Percentiles rank a stretch among this genome's conserved stretches.
Conservation (phyloP, 768 basidiomycete species). For the Hypsizygus marmoreus region DNA sequence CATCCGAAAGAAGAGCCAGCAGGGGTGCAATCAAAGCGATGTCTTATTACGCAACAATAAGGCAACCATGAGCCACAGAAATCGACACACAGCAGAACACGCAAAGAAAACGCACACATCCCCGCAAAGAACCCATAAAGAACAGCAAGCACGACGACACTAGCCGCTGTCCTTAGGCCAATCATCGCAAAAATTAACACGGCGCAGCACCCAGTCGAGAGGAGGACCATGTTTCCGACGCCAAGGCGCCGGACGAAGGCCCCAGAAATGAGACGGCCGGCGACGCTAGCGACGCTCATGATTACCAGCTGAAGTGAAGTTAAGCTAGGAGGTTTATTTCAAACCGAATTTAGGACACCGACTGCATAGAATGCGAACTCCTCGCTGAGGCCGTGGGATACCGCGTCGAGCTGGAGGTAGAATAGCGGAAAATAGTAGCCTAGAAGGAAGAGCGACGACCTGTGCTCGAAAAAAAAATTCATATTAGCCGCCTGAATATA, state of each 20-base stretch:
- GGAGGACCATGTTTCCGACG: slow-evolving; percentile 26
- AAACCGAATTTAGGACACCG: neutral
- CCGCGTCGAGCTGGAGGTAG: slow-evolving; percentile 40
- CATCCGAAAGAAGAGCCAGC: neutral
- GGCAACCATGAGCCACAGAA: neutral
- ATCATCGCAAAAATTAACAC: slow-evolving; percentile 37
- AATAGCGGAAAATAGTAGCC: slow-evolving; percentile 36
- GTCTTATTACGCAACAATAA: no score
- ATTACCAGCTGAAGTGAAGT: slow-evolving; percentile 21
- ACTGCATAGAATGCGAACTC: slow-evolving; percentile 33
- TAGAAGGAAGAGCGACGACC: slow-evolving; percentile 16
- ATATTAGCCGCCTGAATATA: no score
- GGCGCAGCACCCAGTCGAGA: slow-evolving; percentile 25
- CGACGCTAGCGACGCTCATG: slow-evolving; percentile 23
- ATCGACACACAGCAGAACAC: neutral
- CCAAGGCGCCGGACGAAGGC: slow-evolving; percentile 22
- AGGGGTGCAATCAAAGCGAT: slow-evolving; percentile 1
- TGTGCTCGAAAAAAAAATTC: neutral
- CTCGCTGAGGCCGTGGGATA: slow-evolving; percentile 29
- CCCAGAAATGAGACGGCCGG: slow-evolving; percentile 25
- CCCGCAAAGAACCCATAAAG: slow-evolving; percentile 45
- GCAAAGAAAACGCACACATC: slow-evolving; percentile 17
- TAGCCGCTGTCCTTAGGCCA: slow-evolving; percentile 28
- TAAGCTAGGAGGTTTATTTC: neutral
- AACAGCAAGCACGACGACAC: slow-evolving; percentile 36